Percentiles rank a stretch among this genome's conserved stretches.
Evolutionary conservation across 2,329 filamentous ascomycete species (phyloP).

Genomic region (Talaromyces islandicus): DNA sequence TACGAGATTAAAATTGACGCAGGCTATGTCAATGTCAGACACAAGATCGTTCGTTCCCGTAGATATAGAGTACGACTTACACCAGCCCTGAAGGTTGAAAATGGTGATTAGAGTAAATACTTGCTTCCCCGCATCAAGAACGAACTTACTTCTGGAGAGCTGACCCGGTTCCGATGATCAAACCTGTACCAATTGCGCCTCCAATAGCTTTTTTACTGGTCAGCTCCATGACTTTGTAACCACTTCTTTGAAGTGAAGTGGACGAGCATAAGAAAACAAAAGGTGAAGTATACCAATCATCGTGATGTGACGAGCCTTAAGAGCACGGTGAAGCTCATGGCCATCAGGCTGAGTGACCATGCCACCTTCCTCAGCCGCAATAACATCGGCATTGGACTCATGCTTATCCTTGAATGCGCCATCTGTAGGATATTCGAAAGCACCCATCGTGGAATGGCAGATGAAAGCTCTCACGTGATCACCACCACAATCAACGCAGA

Average conservation of each 20-base stretch:
- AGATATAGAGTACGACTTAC: slow-evolving; percentile 20
- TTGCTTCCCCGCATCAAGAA: not conserved
- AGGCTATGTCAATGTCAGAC: slow-evolving; percentile 21
- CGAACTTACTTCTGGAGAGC: slow-evolving; percentile 29
- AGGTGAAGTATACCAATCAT: slow-evolving; percentile 40
- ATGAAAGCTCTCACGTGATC: not conserved
- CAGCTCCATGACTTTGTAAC: slow-evolving; percentile 9
- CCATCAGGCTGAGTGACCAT: slow-evolving; percentile 19
- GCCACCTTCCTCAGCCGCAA: slow-evolving; percentile 17
- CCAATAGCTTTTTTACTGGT: slow-evolving; percentile 28
- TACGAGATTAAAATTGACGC: slow-evolving; percentile 40
- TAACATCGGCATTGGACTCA: slow-evolving; percentile 15
- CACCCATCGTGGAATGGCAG: not conserved
- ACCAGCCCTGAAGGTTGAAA: slow-evolving; percentile 24
- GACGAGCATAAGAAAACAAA: no score
- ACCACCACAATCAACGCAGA: not conserved
- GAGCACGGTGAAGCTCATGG: slow-evolving; percentile 35
- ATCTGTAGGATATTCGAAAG: not conserved
- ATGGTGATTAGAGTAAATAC: slow-evolving; percentile 12
- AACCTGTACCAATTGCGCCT: slow-evolving; percentile 37
- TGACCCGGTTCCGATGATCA: slow-evolving; percentile 37
- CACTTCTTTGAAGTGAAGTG: not conserved
- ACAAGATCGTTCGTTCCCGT: not conserved
- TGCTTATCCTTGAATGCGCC: slow-evolving; percentile 9
- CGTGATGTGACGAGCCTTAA: slow-evolving; percentile 36